These are phyloP conservation scores for Magnolia kwangsiensis DNA, from an alignment of 164 flowering plant genomes.

Conservation along the genomic window DNA sequence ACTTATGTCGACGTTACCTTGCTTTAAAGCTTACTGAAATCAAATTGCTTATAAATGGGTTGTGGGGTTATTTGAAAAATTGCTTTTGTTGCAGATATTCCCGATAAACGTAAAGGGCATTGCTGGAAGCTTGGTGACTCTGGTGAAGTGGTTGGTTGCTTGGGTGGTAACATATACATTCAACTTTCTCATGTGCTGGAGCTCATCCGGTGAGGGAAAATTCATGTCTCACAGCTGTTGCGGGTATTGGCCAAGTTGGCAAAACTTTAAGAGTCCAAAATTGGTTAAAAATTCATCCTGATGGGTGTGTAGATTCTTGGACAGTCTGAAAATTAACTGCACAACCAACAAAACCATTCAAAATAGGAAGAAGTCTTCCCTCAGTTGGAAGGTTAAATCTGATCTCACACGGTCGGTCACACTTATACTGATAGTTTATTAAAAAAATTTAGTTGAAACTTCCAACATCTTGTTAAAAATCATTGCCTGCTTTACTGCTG, in stretches of 20 bases:
- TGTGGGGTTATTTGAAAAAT: background rate
- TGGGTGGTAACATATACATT: slow-evolving; percentile 84
- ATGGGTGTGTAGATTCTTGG: too few relatives aligned
- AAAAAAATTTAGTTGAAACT: too few relatives aligned
- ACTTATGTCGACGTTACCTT: background rate
- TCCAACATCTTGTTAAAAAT: too few relatives aligned
- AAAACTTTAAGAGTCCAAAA: too few relatives aligned
- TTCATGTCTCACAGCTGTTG: background rate
- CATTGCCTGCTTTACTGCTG: too few relatives aligned
- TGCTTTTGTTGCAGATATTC: slow-evolving; percentile 55
- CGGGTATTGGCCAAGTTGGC: background rate
- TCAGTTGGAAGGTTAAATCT: too few relatives aligned
- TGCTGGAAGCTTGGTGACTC: slow-evolving; percentile 87
- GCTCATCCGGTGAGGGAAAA: slow-evolving; percentile 59
- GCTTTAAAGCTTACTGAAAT: background rate
- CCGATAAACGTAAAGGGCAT: slow-evolving; percentile 82
- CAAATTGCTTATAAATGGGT: background rate
- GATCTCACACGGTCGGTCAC: too few relatives aligned
- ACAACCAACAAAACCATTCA: too few relatives aligned
- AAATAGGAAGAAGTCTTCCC: too few relatives aligned
- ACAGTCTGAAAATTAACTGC: too few relatives aligned
- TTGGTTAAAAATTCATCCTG: too few relatives aligned
- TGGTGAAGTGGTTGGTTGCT: slow-evolving; percentile 84
- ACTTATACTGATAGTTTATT: too few relatives aligned
- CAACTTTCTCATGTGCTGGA: slow-evolving; percentile 84